Evolutionary conservation across 73 alveolate genomes (phyloP), one percentile per base, ranked within the genome.

Genomic region (Blepharisma stoltei): DNA sequence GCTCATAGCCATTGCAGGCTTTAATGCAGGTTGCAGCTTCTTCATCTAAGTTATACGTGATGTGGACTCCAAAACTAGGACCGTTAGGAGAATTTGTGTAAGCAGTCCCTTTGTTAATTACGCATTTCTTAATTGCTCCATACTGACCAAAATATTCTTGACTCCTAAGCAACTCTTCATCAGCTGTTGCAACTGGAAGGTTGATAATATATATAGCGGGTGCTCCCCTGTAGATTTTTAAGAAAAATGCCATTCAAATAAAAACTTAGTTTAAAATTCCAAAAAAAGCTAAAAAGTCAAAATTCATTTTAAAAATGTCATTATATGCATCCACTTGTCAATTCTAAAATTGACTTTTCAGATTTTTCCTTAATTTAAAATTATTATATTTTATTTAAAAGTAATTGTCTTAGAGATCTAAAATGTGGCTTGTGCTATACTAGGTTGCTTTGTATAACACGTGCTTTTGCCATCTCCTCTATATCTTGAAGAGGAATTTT

Each of bases 91-190:
- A 8, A 47, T 78, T 14, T 14, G n/a, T 69, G 41, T 69, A 43
- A 14, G 11, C 54, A 38, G 67, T 38, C 32, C 38, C n/a, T 44
- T 66, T 86, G 76, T 86, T 86, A 6, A 92, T 55, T 47, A 89
- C 80, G 5, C 88, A 82, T 70, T 87, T 83, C 53, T 18, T 71
- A 0, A 92, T 87, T 5, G 25, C 49, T 0, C 98, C 98, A 69
- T 89, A 92, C 78, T 92, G 92, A 6, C 98, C 98, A 78, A 92
- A 92, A 81, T 83, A 89, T 80, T 92, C 95, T n/a, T 88, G 85
- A 54, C 89, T 54, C 43, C 80, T 25, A 47, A 85, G 45, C 5
- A 76, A 47, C 73, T 83, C 90, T 69, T 83, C 92, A 18, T 85
- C 70, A 44, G 92, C 92, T 7, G 80, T 67, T 4, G 69, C 32